Base-by-base conservation (phyloP, 371 early-diverging fungal species). In the Mortierella sp. region DNA sequence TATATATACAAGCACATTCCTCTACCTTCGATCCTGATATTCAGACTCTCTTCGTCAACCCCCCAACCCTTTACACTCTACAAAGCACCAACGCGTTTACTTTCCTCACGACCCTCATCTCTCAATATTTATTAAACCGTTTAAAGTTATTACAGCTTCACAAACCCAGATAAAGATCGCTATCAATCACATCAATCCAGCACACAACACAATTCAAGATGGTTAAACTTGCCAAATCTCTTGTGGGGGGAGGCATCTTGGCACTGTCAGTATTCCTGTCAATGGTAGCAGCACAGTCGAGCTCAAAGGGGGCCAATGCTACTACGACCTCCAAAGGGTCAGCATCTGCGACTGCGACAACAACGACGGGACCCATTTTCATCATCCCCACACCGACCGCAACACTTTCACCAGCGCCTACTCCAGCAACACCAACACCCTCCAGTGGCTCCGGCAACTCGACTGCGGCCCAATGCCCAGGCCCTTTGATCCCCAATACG, bases 401-500 rank as follows among this genome's bases (percentile, higher is more conserved):
- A 35, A 8, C 66, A 20, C 24, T 66, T 2, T 52, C 73, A 3
- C 3, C 72, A 60, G 12, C 78, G 5, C 64, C 47, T 35, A 20
- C 39, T 45, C 43, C 55, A 18, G 32, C 28, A 2, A 55, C 43
- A 12, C 40, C 40, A 35, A 32, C 52, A 12, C 47, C 65, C 18
- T 20, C 67, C 1, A 26, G 51, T 18, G 5, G 24, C 32, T 18
- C 66, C 20, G 26, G n/a, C 66, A 24, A 61, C 40, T n/a, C 52
- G 5, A 14, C 62, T 0, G 3, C 6, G 40, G 20, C 43, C 12
- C 24, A 2, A 20, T 72, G 81, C 54, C 76, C 76, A 12, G 73
- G 66, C 4, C 69, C 66, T 2, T 55, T 80, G 59, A 66, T 75
- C 52, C 62, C 66, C 26, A 72, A 75, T 45, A 61, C 37, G 9